phyloP scores from a whole-genome alignment of 306 rosid species.

The Mucuna pruriens region DNA sequence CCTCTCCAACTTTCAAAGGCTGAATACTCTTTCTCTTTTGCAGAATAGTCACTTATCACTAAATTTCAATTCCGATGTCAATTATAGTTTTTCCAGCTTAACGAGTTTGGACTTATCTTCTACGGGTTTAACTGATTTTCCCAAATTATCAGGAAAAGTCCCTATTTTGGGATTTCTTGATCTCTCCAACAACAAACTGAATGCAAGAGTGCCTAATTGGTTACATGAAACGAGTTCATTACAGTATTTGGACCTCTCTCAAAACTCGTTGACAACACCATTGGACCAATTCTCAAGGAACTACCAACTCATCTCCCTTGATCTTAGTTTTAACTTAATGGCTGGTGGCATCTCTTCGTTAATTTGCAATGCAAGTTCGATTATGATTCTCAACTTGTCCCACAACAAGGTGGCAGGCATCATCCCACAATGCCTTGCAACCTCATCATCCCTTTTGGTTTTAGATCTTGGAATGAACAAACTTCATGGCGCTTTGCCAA shows the following conservation, averaged over 20 bases:
- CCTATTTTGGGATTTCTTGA: background rate
- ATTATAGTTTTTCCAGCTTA: background rate
- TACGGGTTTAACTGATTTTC: background rate
- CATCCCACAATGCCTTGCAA: constrained; percentile 42
- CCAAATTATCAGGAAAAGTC: background rate
- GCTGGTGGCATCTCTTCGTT: background rate
- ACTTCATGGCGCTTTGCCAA: constrained; percentile 38
- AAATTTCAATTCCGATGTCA: background rate
- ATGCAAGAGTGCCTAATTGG: constrained; percentile 34
- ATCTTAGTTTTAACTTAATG: constrained; percentile 31
- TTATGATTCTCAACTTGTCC: background rate
- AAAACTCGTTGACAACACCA: constrained; percentile 27
- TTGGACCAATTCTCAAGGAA: background rate
- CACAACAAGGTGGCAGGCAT: constrained; percentile 14
- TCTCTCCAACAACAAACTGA: constrained; percentile 34
- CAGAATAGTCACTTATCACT: background rate
- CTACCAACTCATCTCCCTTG: background rate
- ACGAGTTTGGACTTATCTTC: background rate
- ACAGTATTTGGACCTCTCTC: background rate
- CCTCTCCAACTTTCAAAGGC: background rate
- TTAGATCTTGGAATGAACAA: constrained; percentile 43
- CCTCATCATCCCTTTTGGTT: background rate
- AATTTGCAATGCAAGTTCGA: constrained; percentile 12
- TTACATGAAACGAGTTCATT: background rate
- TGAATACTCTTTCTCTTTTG: background rate